Percentiles rank a stretch among this genome's conserved stretches.
phyloP scores from a whole-genome alignment of 495 filamentous ascomycete genomes.

The Annulohypoxylon stygium region DNA sequence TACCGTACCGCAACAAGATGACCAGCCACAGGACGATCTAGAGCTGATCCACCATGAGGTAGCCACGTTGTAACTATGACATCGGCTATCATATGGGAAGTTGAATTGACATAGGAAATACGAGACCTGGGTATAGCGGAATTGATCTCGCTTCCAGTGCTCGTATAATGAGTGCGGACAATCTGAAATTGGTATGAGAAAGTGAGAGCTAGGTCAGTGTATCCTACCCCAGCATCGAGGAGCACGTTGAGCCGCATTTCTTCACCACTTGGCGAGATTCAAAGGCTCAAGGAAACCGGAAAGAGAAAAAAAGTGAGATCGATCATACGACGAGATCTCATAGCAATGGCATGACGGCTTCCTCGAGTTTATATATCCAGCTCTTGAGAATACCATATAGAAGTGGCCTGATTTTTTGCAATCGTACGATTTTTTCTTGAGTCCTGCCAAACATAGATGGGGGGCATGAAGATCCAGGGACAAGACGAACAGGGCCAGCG shows the following conservation, averaged over 20 bases:
- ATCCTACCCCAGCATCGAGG: conserved; percentile 7
- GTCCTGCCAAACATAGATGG: conserved; percentile 30
- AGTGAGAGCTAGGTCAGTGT: conserved; percentile 8
- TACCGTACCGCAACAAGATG: conserved; percentile 8
- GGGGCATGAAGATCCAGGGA: conserved; percentile 35
- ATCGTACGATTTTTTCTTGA: conserved; percentile 42
- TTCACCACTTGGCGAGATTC: conserved; percentile 27
- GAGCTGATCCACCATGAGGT: background rate
- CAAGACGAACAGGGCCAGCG: conserved; percentile 26
- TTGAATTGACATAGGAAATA: background rate
- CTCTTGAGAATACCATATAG: conserved; percentile 29
- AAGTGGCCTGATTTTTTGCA: conserved; percentile 47
- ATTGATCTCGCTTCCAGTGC: conserved; percentile 8
- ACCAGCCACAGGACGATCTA: background rate
- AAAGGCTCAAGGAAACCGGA: conserved; percentile 8
- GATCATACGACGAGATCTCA: conserved; percentile 42
- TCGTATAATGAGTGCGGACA: conserved; percentile 1
- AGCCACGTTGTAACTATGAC: background rate
- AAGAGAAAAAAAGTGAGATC: conserved; percentile 36
- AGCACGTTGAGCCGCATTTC: conserved; percentile 19
- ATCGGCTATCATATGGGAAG: background rate
- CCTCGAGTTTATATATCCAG: conserved; percentile 44
- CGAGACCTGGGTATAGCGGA: background rate
- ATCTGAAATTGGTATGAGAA: conserved; percentile 17
- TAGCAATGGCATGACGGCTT: conserved; percentile 40